Evolutionary conservation across 1,284 basidiomycete species (phyloP), one percentile per base, ranked within the genome.

Genomic region (Xerocomus amazonicus): DNA sequence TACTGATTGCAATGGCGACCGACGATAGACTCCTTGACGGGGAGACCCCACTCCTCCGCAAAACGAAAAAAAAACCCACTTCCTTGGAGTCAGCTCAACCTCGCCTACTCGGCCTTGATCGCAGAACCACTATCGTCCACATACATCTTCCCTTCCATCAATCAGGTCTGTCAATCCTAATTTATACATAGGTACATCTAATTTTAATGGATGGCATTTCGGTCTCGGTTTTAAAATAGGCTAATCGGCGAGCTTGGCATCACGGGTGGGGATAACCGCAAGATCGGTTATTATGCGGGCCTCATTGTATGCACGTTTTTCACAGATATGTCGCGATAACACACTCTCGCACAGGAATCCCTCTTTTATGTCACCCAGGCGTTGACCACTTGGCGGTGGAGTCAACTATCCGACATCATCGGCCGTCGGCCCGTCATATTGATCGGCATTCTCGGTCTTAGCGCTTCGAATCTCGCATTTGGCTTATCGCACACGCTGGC

Each of bases 181-280:
- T 33, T 17, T 43, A 6, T 23, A 23, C 19, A 23, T 23, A 23
- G 2, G 3, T 23, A 23, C 19, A 23, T 2, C 19, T 23, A 4
- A 23, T 23, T 4, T 23, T 23, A 4, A 23, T 4, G 19, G 4
- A 23, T 23, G 19, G 19, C 2, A 23, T 23, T 4, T 23, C 4
- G 19, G 19, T 23, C 4, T 2, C 19, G 19, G 19, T 23, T 23
- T 4, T 23, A 23, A 23, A 32, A 33, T 6, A 33, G 31, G 42
- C 42, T 43, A 2, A 43, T 43, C 7, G 19, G 42, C 19, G 42
- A 43, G 31, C 31, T 43, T 9, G 42, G 19, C 2, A 10, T 43
- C 31, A 43, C 42, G 3, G 42, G 31, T n/a, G 42, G 42, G n/a
- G 42, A 43, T 9, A 29, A 43, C 42, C 42, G 42, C 17, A 43